These are phyloP conservation scores for Persicaria tinctoria DNA, from an alignment of 148 eudicot species.

Conservation along the genomic window DNA sequence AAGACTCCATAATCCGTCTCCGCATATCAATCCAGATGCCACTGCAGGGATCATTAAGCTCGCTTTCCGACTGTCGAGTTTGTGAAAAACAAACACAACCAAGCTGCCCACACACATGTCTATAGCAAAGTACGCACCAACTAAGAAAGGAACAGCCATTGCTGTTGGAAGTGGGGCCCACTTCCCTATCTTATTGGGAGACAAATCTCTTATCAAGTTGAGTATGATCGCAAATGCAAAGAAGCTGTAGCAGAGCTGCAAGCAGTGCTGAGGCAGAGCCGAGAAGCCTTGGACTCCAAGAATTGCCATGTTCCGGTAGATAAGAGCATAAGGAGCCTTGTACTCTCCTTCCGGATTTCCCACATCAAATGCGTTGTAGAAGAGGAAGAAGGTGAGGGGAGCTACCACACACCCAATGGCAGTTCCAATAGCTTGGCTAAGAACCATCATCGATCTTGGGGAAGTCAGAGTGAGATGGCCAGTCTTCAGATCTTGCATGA, in stretches of 20 bases:
- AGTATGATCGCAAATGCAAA: conserved; percentile 58
- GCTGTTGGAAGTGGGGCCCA: conserved; percentile 83
- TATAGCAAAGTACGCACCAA: conserved; percentile 80
- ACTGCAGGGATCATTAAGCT: conserved; percentile 71
- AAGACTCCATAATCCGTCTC: conserved; percentile 85
- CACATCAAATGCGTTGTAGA: conserved; percentile 69
- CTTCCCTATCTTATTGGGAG: conserved; percentile 36
- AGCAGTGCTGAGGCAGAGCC: conserved; percentile 74
- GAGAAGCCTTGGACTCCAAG: conserved; percentile 84
- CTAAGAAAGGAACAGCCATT: conserved; percentile 90
- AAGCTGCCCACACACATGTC: conserved; percentile 86
- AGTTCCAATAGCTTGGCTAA: conserved; percentile 80
- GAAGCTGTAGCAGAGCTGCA: conserved; percentile 67
- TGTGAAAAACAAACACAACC: conserved; percentile 60
- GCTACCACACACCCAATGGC: conserved; percentile 81
- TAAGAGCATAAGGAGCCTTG: conserved; percentile 76
- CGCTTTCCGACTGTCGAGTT: conserved; percentile 43
- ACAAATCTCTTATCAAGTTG: conserved; percentile 48
- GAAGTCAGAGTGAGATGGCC: conserved; percentile 81
- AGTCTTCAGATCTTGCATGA: conserved; percentile 88
- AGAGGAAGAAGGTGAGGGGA: conserved; percentile 60
- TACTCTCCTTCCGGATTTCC: conserved; percentile 79
- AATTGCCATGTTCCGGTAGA: conserved; percentile 85
- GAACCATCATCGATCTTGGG: conserved; percentile 83
- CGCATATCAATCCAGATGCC: conserved; percentile 87